These are phyloP conservation scores for Clarireedia sp. DNA, from an alignment of 2,329 filamentous ascomycete genomes.

Conservation along the genomic window DNA sequence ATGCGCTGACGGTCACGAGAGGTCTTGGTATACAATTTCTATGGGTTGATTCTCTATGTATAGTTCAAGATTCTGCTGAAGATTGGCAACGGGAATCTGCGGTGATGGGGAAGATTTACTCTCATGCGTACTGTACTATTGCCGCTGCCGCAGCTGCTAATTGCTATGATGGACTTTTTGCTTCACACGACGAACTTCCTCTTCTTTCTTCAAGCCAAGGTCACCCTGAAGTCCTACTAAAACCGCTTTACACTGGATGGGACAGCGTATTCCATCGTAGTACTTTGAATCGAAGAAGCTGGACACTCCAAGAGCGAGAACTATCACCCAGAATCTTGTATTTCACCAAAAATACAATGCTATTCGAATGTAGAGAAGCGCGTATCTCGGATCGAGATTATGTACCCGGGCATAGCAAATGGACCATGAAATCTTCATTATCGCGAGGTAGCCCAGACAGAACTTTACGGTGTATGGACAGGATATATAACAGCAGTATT, in stretches of 20 bases:
- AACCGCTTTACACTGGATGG: background rate
- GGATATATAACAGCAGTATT: background rate
- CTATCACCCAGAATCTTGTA: conserved; percentile 11
- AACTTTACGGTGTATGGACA: conserved; percentile 5
- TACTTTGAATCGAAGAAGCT: conserved; percentile 15
- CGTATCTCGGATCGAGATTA: background rate
- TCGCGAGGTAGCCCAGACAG: background rate
- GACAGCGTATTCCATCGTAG: conserved; percentile 1
- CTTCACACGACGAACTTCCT: conserved; percentile 1
- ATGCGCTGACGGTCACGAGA: conserved; percentile 7
- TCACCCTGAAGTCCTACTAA: background rate
- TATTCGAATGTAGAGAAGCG: conserved; percentile 8
- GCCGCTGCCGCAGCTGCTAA: conserved; percentile 9
- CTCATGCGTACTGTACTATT: conserved; percentile 10
- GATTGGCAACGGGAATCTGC: conserved; percentile 17
- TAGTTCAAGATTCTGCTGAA: conserved; percentile 6
- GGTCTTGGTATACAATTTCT: conserved; percentile 1
- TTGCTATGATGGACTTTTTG: conserved; percentile 1
- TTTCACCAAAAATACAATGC: conserved; percentile 14
- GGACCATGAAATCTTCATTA: background rate
- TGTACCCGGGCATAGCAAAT: background rate
- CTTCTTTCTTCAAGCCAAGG: background rate
- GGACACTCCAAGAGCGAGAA: conserved; percentile 13
- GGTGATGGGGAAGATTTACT: conserved; percentile 16
- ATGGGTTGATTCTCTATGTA: conserved; percentile 8